Conservation (phyloP, 2,329 filamentous ascomycete genomes). For the Hypomyces rosellus region DNA sequence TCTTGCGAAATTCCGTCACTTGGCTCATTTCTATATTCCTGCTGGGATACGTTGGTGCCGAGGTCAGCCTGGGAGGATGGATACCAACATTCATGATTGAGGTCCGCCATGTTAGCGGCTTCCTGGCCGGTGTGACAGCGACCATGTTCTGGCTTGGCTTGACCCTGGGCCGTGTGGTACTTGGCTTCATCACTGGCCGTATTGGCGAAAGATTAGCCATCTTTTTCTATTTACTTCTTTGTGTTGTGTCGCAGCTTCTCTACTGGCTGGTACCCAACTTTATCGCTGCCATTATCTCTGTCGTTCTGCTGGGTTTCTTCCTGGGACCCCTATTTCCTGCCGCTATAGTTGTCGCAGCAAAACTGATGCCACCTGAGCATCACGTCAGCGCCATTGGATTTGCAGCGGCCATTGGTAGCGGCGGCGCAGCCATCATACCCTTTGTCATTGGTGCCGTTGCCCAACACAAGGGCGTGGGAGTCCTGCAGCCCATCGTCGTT, state of each 20-base stretch:
- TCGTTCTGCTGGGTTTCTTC: constrained; percentile 70
- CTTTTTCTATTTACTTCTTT: constrained; percentile 55
- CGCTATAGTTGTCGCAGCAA: constrained; percentile 65
- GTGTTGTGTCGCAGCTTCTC: constrained; percentile 61
- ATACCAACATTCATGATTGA: constrained; percentile 83
- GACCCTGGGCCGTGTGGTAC: constrained; percentile 62
- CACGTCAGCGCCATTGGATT: constrained; percentile 78
- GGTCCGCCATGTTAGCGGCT: constrained; percentile 61
- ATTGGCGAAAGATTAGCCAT: constrained; percentile 68
- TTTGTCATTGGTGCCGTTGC: constrained; percentile 65
- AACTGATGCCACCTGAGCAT: constrained; percentile 63
- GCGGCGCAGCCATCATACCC: constrained; percentile 62
- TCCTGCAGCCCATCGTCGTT: constrained; percentile 49
- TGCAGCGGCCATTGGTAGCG: constrained; percentile 68
- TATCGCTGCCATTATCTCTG: constrained; percentile 64
- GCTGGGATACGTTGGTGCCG: constrained; percentile 70
- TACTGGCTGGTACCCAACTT: constrained; percentile 80
- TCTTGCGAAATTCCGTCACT: constrained; percentile 49
- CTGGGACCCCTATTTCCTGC: constrained; percentile 74
- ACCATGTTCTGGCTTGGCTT: constrained; percentile 83
- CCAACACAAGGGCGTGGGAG: constrained; percentile 46
- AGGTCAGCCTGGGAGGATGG: constrained; percentile 71
- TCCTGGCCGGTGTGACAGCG: constrained; percentile 66
- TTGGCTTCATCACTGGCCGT: constrained; percentile 70
- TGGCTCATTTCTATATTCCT: constrained; percentile 72